phyloP scores from a whole-genome alignment of 768 basidiomycete species.

The Butyriboletus loyo region DNA sequence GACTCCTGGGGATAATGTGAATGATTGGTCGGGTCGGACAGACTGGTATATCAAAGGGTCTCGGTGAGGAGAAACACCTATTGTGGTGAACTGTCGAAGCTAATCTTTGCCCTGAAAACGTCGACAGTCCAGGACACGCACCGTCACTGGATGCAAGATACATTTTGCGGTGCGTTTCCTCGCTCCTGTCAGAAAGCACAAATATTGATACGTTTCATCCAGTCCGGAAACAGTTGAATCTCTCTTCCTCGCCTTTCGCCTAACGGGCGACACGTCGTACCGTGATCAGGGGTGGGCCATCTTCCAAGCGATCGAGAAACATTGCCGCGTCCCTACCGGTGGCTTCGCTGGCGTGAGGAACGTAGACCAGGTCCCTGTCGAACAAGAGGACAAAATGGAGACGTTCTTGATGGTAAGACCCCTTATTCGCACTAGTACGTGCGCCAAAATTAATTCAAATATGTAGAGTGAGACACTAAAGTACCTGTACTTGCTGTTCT shows the following conservation, averaged over 20 bases:
- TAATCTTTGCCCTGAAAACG: constrained; percentile 1
- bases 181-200: neutral
- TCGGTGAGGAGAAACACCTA: constrained; percentile 37
- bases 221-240: constrained; percentile 95
- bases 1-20: constrained; percentile 54
- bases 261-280: constrained; percentile 81
- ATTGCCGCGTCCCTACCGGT: constrained; percentile 73
- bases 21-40: constrained; percentile 34
- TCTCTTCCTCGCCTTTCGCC: constrained; percentile 86
- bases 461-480: constrained; percentile 83
- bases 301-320: constrained; percentile 83
- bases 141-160: constrained; percentile 82
- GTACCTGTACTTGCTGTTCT: constrained; percentile 86
- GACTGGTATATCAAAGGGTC: constrained; percentile 96
- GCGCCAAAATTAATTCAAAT: neutral
- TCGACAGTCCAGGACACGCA: constrained; percentile 20
- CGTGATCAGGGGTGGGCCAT: constrained; percentile 85
- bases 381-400: constrained; percentile 89
- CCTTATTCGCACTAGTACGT: neutral
- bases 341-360: constrained; percentile 84
- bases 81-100: neutral
- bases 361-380: constrained; percentile 71
- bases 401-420: constrained; percentile 81
- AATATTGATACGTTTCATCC: neutral
- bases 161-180: constrained; percentile 68